Conservation (phyloP, 2,329 filamentous ascomycete genomes). For the Furcasterigmium furcatum region DNA sequence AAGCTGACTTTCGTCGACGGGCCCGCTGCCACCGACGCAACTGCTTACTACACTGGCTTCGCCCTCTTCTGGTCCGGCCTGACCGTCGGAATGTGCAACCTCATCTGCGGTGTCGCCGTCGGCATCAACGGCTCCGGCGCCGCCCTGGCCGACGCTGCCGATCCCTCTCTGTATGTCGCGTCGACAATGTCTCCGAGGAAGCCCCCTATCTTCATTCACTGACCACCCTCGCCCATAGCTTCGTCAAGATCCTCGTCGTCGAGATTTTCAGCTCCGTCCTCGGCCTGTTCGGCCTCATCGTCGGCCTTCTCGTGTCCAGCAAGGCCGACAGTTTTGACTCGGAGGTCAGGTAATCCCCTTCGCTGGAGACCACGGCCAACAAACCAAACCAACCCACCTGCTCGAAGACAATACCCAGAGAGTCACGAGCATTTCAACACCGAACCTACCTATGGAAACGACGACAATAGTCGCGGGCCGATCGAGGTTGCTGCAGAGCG, state of each 20-base stretch:
- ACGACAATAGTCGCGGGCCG: not conserved
- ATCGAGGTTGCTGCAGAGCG: not conserved
- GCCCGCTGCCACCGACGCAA: constrained; percentile 66
- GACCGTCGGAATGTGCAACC: constrained; percentile 92
- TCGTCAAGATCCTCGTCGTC: constrained; percentile 98
- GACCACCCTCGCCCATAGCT: constrained; percentile 47
- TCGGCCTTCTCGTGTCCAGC: constrained; percentile 82
- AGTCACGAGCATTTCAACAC: too few relatives aligned
- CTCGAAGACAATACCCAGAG: too few relatives aligned
- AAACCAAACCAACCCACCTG: too few relatives aligned
- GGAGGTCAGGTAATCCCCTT: too few relatives aligned
- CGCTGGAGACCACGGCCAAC: too few relatives aligned
- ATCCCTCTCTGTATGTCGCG: constrained; percentile 73
- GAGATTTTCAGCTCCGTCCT: constrained; percentile 99
- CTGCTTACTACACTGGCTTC: constrained; percentile 91
- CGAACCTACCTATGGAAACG: constrained; percentile 8
- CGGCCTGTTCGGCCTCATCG: constrained; percentile 92
- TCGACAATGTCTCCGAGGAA: too few relatives aligned
- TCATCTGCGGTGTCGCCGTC: constrained; percentile 93
- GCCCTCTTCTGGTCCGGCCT: constrained; percentile 95
- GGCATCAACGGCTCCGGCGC: constrained; percentile 98
- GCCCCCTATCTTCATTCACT: not conserved
- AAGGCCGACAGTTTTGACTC: constrained; percentile 74
- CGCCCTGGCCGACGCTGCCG: constrained; percentile 91
- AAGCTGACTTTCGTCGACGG: constrained; percentile 69